Conservation (phyloP, 169 alveolate genomes). For the Eimeria zaria region DNA sequence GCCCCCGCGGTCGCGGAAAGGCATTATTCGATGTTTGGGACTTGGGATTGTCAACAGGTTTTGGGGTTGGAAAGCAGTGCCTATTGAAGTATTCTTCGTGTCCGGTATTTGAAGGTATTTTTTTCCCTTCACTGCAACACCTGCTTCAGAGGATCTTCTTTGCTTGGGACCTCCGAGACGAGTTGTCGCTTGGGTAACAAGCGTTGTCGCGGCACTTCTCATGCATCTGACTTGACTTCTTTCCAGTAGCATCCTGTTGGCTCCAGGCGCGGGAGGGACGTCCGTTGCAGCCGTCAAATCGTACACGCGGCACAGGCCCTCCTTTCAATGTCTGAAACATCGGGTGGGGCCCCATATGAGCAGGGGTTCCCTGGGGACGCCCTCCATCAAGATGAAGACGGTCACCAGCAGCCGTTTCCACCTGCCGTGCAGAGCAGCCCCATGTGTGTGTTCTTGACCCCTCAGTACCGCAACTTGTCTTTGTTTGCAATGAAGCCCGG, state of each 20-base stretch:
- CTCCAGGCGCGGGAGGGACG: background rate
- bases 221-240: background rate
- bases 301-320: background rate
- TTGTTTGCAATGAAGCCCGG: background rate
- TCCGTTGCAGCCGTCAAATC: background rate
- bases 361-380: background rate
- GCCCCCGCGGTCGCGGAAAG: background rate
- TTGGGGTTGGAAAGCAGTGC: background rate
- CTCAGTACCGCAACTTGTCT: constrained; percentile 45
- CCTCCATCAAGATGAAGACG: background rate
- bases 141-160: background rate
- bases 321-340: constrained; percentile 31
- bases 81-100: background rate
- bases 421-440: constrained; percentile 14
- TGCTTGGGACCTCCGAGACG: background rate
- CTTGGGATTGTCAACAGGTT: background rate
- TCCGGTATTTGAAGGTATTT: background rate
- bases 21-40: background rate
- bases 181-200: too few species aligned
- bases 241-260: background rate
- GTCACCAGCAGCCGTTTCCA: background rate
- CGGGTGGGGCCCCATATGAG: constrained; percentile 13
- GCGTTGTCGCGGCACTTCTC: background rate
- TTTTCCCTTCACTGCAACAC: background rate
- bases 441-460: constrained; percentile 45